Base-by-base conservation (phyloP, 495 filamentous ascomycete genomes). In the Penicillium ochrochloron region DNA sequence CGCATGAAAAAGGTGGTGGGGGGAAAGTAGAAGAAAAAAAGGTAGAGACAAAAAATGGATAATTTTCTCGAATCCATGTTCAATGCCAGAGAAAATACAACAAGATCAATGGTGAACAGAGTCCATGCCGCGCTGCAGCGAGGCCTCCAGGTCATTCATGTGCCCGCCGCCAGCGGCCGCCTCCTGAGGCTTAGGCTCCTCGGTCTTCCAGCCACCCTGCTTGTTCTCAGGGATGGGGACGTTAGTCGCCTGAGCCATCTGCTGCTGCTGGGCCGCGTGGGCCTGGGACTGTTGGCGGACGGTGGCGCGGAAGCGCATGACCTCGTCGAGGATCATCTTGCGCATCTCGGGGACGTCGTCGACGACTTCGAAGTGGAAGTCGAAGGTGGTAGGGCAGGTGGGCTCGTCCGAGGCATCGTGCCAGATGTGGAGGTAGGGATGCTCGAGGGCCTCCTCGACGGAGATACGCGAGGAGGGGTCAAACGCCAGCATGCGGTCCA, bases 381-480 rank as follows among this genome's bases (percentile, higher is more conserved):
- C 93, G 80, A 99, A 99, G 37, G 94, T 92, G 8, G 88, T 89
- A 0, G 93, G 93, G 80, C 94, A 97, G 62, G 87, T 84, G 3
- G 96, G 95, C 83, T 99, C 95, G 77, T 98, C 96, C 14, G 89
- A 91, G 23, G 93, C 93, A 68, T 99, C 95, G 79, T 99, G 95
- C 95, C 95, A 99, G 83, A 98, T 97, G 70, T 92, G 84, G 64
- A 99, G 84, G 81, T 99, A 99, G 10, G 90, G 91, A 80, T 99
- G 95, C 80, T 97, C 93, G 55, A 99, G 85, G 11, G 95, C 95
- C 70, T 91, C 85, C 76, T 98, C 95, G 63, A 97, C 95, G 33
- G 89, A 90, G 80, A 99, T 92, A 70, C 95, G 92, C 29, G 87
- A 88, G 17, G 91, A 91, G 0, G 95, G 95, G 74, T 99, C 96